phyloP scores from a whole-genome alignment of 2,329 filamentous ascomycete genomes.

The Cytospora schulzeri region DNA sequence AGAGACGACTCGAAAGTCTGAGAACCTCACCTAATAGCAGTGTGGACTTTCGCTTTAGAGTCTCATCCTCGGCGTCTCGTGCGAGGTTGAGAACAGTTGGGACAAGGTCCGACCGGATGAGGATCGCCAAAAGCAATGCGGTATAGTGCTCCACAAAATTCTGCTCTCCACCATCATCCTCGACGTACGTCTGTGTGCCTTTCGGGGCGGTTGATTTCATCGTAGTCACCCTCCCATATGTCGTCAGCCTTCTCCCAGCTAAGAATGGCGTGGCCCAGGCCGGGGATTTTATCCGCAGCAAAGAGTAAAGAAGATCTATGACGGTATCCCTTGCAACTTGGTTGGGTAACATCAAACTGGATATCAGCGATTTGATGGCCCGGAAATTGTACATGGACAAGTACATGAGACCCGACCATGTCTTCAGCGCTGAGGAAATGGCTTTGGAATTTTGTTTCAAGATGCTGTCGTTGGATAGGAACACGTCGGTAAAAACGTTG shows the following conservation, averaged over 20 bases:
- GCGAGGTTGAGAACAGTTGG: conserved; percentile 64
- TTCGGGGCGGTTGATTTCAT: conserved; percentile 65
- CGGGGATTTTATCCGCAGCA: conserved; percentile 86
- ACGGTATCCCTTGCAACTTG: conserved; percentile 70
- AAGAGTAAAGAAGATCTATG: conserved; percentile 79
- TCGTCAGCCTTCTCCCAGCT: conserved; percentile 88
- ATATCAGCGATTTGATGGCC: conserved; percentile 76
- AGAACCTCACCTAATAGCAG: conserved; percentile 88
- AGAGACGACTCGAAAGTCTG: conserved; percentile 81
- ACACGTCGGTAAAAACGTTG: conserved; percentile 87
- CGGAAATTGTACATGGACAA: conserved; percentile 87
- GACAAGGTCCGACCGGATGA: conserved; percentile 79
- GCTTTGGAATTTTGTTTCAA: conserved; percentile 88
- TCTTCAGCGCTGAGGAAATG: conserved; percentile 87
- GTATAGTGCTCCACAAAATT: conserved; percentile 95
- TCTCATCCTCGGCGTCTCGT: conserved; percentile 66
- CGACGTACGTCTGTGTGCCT: conserved; percentile 53
- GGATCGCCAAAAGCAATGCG: conserved; percentile 79
- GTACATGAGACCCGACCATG: conserved; percentile 89
- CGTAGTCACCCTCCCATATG: conserved; percentile 91
- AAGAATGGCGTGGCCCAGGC: conserved; percentile 96
- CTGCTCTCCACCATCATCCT: conserved; percentile 71
- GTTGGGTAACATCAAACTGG: conserved; percentile 62
- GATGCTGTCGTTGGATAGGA: conserved; percentile 58
- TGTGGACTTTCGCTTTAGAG: conserved; percentile 84